Base-by-base conservation (phyloP, 176 grass and related monocot species). In the Zea luxurians region DNA sequence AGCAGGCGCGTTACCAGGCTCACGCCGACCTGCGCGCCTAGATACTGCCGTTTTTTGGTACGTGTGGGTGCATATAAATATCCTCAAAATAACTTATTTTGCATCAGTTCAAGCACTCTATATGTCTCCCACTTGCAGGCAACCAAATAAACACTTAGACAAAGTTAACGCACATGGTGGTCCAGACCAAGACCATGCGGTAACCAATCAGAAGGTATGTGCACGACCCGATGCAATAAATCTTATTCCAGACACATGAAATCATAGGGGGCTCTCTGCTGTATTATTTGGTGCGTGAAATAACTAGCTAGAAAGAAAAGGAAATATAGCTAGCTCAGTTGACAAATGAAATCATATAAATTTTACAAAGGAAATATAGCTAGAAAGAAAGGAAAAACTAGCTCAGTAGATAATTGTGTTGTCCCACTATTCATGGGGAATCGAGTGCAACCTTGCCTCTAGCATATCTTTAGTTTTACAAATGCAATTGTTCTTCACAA, bases 291-390 rank as follows among this genome's bases (percentile, higher is more conserved):
- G 15, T 21, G 44, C 4, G 13, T 13, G 41, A 40, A 40, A 40
- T n/a, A 44, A 71, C 34, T 20, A 59, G 17, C 69, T 74, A 80
- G 27, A 74, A 80, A 85, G 64, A 59, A 74, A 80, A 66, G 64
- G 58, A 10, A 27, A 36, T 8, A 36, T 71, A 71, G 46, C 68
- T 48, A 61, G 60, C 61, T 38, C 37, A 73, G 41, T 42, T 73
- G 68, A 80, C 49, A 85, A n/a, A 27, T 27, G 27, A 27, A 27
- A 27, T 27, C 27, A 27, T 27, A 27, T 27, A 27, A 27, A 27
- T 27, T 27, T 27, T 27, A 27, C 27, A 27, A 27, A 27, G 27
- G 41, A 40, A 40, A 40, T n/a, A 44, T 20, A 59, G 17, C 69
- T 74, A 80, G 27, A 74, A 80, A 85, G 64, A 59, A 74, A 80